These are phyloP conservation scores for Simplicillium sp. DNA, from an alignment of 2,329 filamentous ascomycete genomes.

Conservation along the genomic window DNA sequence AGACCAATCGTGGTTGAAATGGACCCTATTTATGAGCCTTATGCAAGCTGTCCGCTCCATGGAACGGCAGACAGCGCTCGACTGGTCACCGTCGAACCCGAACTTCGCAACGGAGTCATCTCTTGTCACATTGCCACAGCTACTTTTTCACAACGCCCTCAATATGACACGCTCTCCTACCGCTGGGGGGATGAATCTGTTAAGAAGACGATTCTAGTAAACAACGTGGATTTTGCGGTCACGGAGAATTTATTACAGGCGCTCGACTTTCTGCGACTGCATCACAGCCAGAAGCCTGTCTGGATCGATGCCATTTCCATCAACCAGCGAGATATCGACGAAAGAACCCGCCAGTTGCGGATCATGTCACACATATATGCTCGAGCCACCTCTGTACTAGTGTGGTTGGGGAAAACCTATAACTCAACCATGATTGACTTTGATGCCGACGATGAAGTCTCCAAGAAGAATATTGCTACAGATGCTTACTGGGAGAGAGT, in stretches of 20 bases:
- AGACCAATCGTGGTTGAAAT: too few species aligned
- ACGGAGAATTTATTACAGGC: constrained; percentile 9
- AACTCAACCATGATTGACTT: constrained; percentile 1
- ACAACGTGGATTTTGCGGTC: constrained; percentile 5
- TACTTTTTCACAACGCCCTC: constrained; percentile 5
- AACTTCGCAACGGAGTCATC: too few species aligned
- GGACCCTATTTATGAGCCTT: too few species aligned
- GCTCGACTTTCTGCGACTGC: constrained; percentile 6
- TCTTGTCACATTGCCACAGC: too few species aligned
- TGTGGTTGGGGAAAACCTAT: constrained; percentile 10
- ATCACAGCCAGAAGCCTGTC: constrained; percentile 4
- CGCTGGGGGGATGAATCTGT: constrained; percentile 9
- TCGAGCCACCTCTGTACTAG: constrained; percentile 8
- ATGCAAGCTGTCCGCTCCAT: too few species aligned
- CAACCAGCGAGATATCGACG: constrained; percentile 10
- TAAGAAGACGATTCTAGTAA: constrained; percentile 6
- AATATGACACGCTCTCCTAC: constrained; percentile 12
- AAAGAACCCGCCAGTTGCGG: constrained; percentile 10
- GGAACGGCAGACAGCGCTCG: too few species aligned
- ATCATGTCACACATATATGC: constrained; percentile 13
- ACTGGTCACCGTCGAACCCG: too few species aligned
- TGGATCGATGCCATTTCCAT: constrained; percentile 12
- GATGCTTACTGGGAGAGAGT: constrained; percentile 9
- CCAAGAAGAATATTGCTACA: not conserved
- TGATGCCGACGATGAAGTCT: not conserved